A percentile compares a stretch with the other conserved stretches of the same genome.
phyloP scores from a whole-genome alignment of 768 basidiomycete genomes.

The Hericium alpestre region DNA sequence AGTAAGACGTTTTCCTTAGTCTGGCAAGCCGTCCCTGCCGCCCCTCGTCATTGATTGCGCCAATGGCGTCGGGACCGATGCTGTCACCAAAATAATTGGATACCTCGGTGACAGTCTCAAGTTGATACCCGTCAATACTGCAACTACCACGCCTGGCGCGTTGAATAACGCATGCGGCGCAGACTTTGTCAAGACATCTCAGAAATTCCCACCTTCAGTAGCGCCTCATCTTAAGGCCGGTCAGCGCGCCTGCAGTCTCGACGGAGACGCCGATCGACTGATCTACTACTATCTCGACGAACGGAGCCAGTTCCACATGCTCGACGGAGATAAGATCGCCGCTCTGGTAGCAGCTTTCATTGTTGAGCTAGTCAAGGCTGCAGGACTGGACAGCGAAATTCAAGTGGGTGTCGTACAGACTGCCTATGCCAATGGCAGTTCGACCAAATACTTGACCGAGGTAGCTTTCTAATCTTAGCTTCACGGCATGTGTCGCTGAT shows the following conservation, averaged over 20 bases:
- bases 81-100: conserved; percentile 49
- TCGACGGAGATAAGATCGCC: conserved; percentile 98
- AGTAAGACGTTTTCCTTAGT: not conserved
- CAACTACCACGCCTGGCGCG: conserved; percentile 50
- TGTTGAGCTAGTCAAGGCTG: conserved; percentile 75
- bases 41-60: conserved; percentile 89
- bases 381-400: conserved; percentile 67
- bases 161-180: conserved; percentile 89
- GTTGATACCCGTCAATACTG: conserved; percentile 60
- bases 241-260: conserved; percentile 84
- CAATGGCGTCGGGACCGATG: conserved; percentile 88
- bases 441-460: conserved; percentile 82
- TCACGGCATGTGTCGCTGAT: not conserved
- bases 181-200: conserved; percentile 91
- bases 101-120: conserved; percentile 52
- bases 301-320: conserved; percentile 69
- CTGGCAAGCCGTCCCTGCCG: conserved; percentile 43
- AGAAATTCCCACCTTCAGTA: conserved; percentile 76
- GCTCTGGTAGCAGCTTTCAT: conserved; percentile 89
- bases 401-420: conserved; percentile 96
- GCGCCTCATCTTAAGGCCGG: conserved; percentile 50
- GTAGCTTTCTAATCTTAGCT: conserved; percentile 30
- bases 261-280: conserved; percentile 94
- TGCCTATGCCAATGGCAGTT: conserved; percentile 95
- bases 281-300: conserved; percentile 92